Evolutionary conservation across 2,329 filamentous ascomycete genomes (phyloP), one percentile per base, ranked within the genome.

Genomic region (Biscogniauxia mediterranea): DNA sequence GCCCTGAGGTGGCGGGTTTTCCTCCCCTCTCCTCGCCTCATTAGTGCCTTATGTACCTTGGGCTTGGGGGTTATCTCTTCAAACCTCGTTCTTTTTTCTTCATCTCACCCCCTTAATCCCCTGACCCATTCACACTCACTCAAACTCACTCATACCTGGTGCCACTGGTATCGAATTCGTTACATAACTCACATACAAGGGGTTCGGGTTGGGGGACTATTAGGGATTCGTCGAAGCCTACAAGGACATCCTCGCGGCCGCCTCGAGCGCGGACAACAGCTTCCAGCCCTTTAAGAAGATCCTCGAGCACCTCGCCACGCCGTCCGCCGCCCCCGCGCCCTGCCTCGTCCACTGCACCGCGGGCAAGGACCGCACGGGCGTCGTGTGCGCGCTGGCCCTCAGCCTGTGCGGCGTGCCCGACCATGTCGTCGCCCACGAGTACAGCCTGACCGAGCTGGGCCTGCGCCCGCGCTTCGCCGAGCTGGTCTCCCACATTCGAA

Each of bases 331-430:
- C 68, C 88, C 89, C 9, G 75, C 85, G 13, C 75, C 68, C n/a
- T 69, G 67, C 55, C 70, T 89, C 2, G 77, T 90, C 42, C 87
- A 90, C 71, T 90, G 88, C 71, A 88, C 87, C 0, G 87, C 85
- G 0, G 88, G 88, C 1, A 91, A 91, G 74, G 88, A 90, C 73
- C 80, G 88, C 26, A 90, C 88, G 0, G 88, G 88, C 0, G 80
- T 90, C 5, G 78, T 89, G 53, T 82, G 84, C 60, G 88, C 85
- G 4, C 63, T 91, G 57, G 70, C 90, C 6, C 78, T 89, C 28
- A 77, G 81, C 32, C 77, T 89, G 21, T 83, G 84, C 2, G 85
- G 85, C 6, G 85, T 89, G 0, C 72, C 77, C 2, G 78, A 83
- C 61, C 77, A 82, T 32, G 70, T 75, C 19, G 79, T 88, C 7